Percentiles rank a stretch among this genome's conserved stretches.
Evolutionary conservation across 352 stramenopile genomes (phyloP).

Genomic region (Globisporangium middletonii): DNA sequence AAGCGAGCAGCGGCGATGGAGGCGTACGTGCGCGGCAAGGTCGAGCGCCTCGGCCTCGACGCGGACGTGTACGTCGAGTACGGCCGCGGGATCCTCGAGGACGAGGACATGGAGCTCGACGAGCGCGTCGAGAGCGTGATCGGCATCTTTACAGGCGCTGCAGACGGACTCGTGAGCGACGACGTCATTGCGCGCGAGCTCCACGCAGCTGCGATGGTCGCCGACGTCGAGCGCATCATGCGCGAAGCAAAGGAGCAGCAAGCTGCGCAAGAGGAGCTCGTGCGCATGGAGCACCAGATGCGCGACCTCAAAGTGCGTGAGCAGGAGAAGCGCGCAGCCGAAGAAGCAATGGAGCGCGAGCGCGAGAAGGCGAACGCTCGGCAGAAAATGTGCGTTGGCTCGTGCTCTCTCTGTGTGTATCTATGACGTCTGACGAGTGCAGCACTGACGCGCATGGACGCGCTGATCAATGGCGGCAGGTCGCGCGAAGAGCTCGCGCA

Average conservation of each 20-base stretch:
- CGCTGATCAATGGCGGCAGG: background rate
- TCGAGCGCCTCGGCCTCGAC: conserved; percentile 47
- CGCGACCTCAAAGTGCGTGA: conserved; percentile 53
- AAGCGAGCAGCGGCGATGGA: conserved; percentile 30
- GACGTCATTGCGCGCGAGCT: conserved; percentile 31
- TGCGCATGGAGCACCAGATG: conserved; percentile 37
- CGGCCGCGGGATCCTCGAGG: conserved; percentile 51
- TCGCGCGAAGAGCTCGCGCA: conserved; percentile 63
- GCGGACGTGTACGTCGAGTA: conserved; percentile 81
- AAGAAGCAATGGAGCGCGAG: conserved; percentile 46
- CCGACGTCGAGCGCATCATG: conserved; percentile 43
- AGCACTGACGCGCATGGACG: background rate
- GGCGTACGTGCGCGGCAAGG: conserved; percentile 52
- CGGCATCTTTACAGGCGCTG: conserved; percentile 52
- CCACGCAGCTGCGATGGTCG: conserved; percentile 35
- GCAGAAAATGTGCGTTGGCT: conserved; percentile 44
- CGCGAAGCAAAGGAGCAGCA: conserved; percentile 25
- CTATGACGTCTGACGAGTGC: background rate
- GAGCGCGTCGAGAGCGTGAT: conserved; percentile 65
- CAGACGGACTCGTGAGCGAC: conserved; percentile 41
- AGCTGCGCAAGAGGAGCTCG: conserved; percentile 28
- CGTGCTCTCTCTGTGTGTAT: background rate
- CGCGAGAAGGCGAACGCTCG: conserved; percentile 54
- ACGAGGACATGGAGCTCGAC: conserved; percentile 64
- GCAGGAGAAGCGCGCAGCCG: conserved; percentile 49